Conservation (phyloP, 345 rosid species). For the Microthlaspi erraticum region DNA sequence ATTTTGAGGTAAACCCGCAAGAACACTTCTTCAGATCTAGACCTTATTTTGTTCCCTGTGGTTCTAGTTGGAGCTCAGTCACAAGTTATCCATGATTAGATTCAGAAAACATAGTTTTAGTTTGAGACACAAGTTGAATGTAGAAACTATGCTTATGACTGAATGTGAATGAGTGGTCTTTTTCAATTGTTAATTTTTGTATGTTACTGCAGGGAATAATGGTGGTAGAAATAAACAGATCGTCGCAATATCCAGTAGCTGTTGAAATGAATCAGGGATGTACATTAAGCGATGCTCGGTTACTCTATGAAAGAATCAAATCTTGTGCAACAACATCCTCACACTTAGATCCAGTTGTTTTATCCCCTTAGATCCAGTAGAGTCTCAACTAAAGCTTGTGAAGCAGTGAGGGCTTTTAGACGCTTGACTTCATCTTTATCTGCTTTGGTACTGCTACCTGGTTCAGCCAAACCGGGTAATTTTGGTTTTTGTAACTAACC, state of each 20-base stretch:
- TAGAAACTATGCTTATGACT: conserved; percentile 25
- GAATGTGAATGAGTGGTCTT: neutral
- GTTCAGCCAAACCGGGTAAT: conserved; percentile 19
- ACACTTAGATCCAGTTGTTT: conserved; percentile 32
- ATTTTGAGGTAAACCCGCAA: conserved; percentile 71
- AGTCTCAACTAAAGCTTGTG: conserved; percentile 13
- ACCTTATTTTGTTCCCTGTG: conserved; percentile 6
- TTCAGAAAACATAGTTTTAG: conserved; percentile 4
- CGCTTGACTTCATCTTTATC: neutral
- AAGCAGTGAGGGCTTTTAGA: conserved; percentile 13
- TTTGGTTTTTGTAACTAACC: neutral
- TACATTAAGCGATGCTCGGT: conserved; percentile 67
- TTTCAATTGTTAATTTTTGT: neutral
- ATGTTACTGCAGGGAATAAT: conserved; percentile 68
- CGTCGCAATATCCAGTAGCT: conserved; percentile 66
- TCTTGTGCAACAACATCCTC: conserved; percentile 34
- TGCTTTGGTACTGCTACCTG: conserved; percentile 13
- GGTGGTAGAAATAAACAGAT: conserved; percentile 65
- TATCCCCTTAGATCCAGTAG: conserved; percentile 40
- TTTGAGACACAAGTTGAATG: neutral
- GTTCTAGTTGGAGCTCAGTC: neutral
- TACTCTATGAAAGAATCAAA: conserved; percentile 70
- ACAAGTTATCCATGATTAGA: conserved; percentile 12
- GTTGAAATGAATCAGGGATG: conserved; percentile 78
- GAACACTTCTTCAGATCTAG: neutral